Evolutionary conservation across 2,329 filamentous ascomycete genomes (phyloP).

Genomic region (Truncatella angustata): DNA sequence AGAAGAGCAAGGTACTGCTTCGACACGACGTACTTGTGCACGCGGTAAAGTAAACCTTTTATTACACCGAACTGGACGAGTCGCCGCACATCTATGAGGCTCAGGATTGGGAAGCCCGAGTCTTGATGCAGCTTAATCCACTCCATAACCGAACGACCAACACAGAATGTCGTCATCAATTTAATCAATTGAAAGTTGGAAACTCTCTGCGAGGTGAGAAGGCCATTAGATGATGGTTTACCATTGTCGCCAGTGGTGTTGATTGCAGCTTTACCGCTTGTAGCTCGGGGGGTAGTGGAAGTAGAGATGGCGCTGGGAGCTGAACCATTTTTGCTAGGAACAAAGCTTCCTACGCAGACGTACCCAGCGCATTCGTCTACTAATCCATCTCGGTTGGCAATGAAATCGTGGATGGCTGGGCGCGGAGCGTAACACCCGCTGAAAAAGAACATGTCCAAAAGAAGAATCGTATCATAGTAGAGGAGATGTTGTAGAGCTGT

Average conservation of each 20-base stretch:
- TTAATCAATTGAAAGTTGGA: slow-evolving; percentile 69
- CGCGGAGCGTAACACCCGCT: slow-evolving; percentile 84
- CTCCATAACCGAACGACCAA: slow-evolving; percentile 80
- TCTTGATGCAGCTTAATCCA: slow-evolving; percentile 79
- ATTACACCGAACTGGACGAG: slow-evolving; percentile 96
- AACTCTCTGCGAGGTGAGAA: slow-evolving; percentile 31
- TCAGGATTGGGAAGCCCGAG: slow-evolving; percentile 61
- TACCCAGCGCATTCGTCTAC: slow-evolving; percentile 88
- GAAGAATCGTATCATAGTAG: slow-evolving; percentile 86
- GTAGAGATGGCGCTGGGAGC: slow-evolving; percentile 5
- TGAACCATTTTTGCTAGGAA: slow-evolving; percentile 1
- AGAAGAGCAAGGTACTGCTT: slow-evolving; percentile 59
- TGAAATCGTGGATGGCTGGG: slow-evolving; percentile 74
- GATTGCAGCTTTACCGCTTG: slow-evolving; percentile 28
- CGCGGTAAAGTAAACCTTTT: slow-evolving; percentile 88
- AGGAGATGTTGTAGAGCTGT: slow-evolving; percentile 85
- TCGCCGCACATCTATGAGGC: slow-evolving; percentile 80
- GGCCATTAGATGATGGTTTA: slow-evolving; percentile 14
- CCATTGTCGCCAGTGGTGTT: background rate
- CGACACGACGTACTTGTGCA: slow-evolving; percentile 85
- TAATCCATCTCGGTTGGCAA: slow-evolving; percentile 69
- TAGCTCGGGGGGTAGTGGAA: background rate
- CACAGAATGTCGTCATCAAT: slow-evolving; percentile 81
- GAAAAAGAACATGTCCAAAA: slow-evolving; percentile 96
- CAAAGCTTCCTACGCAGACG: slow-evolving; percentile 53